These are phyloP conservation scores for Amanita brunnescens DNA, from an alignment of 768 basidiomycete genomes.

Conservation along the genomic window DNA sequence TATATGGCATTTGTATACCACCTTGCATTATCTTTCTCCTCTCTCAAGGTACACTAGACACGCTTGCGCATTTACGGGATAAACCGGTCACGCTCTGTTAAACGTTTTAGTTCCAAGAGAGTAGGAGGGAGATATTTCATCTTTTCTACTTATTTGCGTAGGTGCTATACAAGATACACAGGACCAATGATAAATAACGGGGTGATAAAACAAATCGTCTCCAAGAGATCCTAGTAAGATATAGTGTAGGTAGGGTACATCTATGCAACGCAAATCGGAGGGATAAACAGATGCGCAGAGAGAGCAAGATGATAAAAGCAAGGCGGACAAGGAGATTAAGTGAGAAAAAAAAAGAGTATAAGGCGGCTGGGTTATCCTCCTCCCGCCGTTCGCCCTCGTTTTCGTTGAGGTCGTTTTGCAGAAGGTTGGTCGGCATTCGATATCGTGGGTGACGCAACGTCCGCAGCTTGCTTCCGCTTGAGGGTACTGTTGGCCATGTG, in stretches of 20 bases:
- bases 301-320: conserved; percentile 11
- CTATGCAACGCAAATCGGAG: conserved; percentile 20
- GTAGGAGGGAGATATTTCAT: background rate
- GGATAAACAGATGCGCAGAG: conserved; percentile 12
- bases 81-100: too few species aligned
- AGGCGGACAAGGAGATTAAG: conserved; percentile 9
- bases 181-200: conserved; percentile 18
- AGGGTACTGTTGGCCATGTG: conserved; percentile 38
- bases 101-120: too few species aligned
- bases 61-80: too few species aligned
- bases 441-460: conserved; percentile 43
- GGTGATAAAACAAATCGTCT: conserved; percentile 19
- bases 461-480: conserved; percentile 45
- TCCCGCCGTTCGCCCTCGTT: conserved; percentile 44
- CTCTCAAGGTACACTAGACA: conserved; percentile 1
- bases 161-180: conserved; percentile 15
- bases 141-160: background rate
- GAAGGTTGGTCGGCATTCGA: conserved; percentile 36
- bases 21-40: conserved; percentile 6
- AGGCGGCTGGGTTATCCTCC: conserved; percentile 24
- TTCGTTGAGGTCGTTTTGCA: conserved; percentile 44
- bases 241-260: conserved; percentile 25
- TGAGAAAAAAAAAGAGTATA: conserved; percentile 16
- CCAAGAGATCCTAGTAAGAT: conserved; percentile 25
- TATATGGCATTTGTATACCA: conserved; percentile 16